Evolutionary conservation across 2,329 filamentous ascomycete species (phyloP).

Genomic region (Colletotrichum cuscutae): DNA sequence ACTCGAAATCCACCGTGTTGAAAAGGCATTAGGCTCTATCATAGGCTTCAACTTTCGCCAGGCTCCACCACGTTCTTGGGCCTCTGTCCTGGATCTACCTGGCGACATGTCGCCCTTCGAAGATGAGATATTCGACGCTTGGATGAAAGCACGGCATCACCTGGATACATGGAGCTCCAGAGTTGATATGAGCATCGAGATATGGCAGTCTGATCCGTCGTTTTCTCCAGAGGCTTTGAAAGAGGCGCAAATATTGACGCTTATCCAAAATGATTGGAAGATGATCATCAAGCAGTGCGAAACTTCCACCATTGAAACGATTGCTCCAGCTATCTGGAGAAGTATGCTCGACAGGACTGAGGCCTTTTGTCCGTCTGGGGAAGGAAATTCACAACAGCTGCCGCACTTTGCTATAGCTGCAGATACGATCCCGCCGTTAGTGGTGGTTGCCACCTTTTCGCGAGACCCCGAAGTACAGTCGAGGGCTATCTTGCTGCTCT

Average conservation of each 20-base stretch:
- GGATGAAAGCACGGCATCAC: neutral
- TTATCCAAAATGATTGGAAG: neutral
- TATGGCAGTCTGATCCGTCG: neutral
- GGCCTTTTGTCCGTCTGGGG: neutral
- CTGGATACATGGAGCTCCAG: neutral
- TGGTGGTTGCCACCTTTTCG: neutral
- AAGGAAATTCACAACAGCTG: neutral
- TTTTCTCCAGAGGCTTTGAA: neutral
- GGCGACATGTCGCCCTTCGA: neutral
- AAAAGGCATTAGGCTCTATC: neutral
- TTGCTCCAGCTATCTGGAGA: neutral
- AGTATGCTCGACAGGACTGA: neutral
- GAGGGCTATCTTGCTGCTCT: constrained; percentile 30
- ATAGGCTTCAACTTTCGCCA: constrained; percentile 3
- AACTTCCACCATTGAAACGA: neutral
- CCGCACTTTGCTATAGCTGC: constrained; percentile 12
- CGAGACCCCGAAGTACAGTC: neutral
- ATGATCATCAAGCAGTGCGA: neutral
- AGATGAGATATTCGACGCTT: neutral
- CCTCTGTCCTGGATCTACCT: neutral
- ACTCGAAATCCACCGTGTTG: neutral
- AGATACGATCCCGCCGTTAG: constrained; percentile 5
- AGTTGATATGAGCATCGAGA: neutral
- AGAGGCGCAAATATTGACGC: neutral
- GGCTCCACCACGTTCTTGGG: neutral